These are phyloP conservation scores for Penicillium silybi DNA, from an alignment of 495 filamentous ascomycete species.

Conservation along the genomic window DNA sequence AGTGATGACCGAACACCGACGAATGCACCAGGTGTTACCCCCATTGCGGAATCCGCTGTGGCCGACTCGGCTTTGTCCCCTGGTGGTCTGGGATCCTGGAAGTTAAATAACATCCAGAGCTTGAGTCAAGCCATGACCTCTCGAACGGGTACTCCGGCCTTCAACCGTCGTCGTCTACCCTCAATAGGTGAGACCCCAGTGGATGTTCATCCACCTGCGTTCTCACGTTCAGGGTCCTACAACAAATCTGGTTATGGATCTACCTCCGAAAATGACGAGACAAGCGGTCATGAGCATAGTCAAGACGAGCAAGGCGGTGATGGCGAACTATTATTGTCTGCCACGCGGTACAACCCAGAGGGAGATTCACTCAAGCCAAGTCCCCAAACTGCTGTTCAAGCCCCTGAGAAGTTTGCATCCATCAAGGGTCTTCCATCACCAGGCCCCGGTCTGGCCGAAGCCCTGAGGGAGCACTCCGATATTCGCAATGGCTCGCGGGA, in stretches of 20 bases:
- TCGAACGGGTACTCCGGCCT: constrained; percentile 69
- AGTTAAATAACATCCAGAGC: constrained; percentile 53
- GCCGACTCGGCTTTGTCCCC: constrained; percentile 83
- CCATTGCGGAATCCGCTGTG: constrained; percentile 87
- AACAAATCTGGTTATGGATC: constrained; percentile 47
- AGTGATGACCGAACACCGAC: constrained; percentile 74
- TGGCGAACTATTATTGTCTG: constrained; percentile 40
- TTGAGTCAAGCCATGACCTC: constrained; percentile 68
- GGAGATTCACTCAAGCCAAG: constrained; percentile 38
- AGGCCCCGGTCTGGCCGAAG: constrained; percentile 49
- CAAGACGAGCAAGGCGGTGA: constrained; percentile 28
- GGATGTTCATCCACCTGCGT: constrained; percentile 48
- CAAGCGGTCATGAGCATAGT: constrained; percentile 25
- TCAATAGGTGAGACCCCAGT: constrained; percentile 79
- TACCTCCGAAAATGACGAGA: constrained; percentile 42
- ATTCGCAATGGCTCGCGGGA: constrained; percentile 69
- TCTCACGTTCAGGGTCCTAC: constrained; percentile 35
- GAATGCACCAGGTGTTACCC: constrained; percentile 72
- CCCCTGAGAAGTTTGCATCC: constrained; percentile 35
- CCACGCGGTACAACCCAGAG: constrained; percentile 47
- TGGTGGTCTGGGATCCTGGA: constrained; percentile 62
- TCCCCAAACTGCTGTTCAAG: constrained; percentile 52
- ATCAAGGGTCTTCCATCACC: constrained; percentile 59
- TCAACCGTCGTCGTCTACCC: constrained; percentile 64
- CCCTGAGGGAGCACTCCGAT: constrained; percentile 54